Conservation (phyloP, 345 rosid species). For the Ceriops decandra region DNA sequence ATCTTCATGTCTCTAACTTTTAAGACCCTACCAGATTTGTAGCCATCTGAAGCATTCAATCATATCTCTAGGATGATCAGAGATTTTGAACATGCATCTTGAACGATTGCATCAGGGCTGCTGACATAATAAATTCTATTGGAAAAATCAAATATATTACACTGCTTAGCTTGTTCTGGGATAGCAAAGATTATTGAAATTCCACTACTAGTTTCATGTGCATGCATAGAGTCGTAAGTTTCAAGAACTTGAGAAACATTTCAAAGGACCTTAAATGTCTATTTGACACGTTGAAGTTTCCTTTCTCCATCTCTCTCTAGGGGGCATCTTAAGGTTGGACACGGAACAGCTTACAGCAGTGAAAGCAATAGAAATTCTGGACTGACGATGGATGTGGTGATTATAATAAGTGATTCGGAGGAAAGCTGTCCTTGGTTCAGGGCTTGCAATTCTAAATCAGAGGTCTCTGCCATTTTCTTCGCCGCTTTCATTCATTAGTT, state of each 20-base stretch:
- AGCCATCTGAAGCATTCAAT: neutral
- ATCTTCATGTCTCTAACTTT: no score
- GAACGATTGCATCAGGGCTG: neutral
- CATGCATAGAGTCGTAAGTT: neutral
- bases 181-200: neutral
- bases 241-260: constrained; percentile 6
- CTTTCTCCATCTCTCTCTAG: constrained; percentile 35
- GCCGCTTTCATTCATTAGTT: neutral
- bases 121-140: no score
- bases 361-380: constrained; percentile 46
- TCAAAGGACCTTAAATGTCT: neutral
- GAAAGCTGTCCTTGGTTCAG: constrained; percentile 38
- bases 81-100: neutral
- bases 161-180: neutral
- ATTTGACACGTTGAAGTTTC: constrained; percentile 10
- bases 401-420: constrained; percentile 56
- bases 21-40: neutral
- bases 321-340: constrained; percentile 67
- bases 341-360: constrained; percentile 46
- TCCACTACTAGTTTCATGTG: neutral
- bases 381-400: constrained; percentile 59
- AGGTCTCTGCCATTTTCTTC: constrained; percentile 40
- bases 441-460: constrained; percentile 48
- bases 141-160: neutral
- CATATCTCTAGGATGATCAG: neutral